Evolutionary conservation across 2,329 filamentous ascomycete genomes (phyloP), one percentile per base, ranked within the genome.

Genomic region (Arthrobotrys sphaeroides): DNA sequence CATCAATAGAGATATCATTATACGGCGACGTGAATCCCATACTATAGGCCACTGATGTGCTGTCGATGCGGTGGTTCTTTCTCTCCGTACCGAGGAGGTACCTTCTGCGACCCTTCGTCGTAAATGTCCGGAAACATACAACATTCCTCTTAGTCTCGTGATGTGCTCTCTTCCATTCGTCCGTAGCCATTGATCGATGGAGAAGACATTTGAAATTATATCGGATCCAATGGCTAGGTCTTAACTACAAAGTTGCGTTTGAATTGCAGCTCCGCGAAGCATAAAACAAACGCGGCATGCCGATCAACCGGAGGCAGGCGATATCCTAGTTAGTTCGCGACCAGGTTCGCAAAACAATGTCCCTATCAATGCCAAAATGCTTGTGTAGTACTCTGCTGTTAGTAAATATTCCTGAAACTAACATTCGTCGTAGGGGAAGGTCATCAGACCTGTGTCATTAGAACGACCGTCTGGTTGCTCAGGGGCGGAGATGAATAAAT

Each of bases 201-300:
- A 31, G 18, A 31, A 6, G 12, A 31, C 31, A 31, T n/a, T 20
- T 13, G 22, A 16, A 22, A 47, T 64, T 31, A 26, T 26, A 33
- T 6, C n/a, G 26, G 12, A 42, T 22, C 24, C n/a, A 51, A 24
- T 28, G 28, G 12, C 5, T 13, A 33, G 33, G 28, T 18, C 5
- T 33, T 49, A 42, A 31, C n/a, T 5, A 28, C 10, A 13, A 51
- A 33, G n/a, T 22, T 31, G 65, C 65, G 43, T 61, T 61, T 20
- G 4, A 7, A 53, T 40, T 51, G 51, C 42, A 51, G 7, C 13
- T 42, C 42, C 55, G 66, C 66, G 43, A 43, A 22, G 22, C 9
- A 10, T 51, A 22, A 51, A 45, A 24, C 9, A 36, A 60, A 55
- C 66, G 66, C 66, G 55, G 55, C 24, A 43, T 49, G n/a, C 47